Conservation (phyloP, 2,329 filamentous ascomycete species). For the Thelonectria olida region DNA sequence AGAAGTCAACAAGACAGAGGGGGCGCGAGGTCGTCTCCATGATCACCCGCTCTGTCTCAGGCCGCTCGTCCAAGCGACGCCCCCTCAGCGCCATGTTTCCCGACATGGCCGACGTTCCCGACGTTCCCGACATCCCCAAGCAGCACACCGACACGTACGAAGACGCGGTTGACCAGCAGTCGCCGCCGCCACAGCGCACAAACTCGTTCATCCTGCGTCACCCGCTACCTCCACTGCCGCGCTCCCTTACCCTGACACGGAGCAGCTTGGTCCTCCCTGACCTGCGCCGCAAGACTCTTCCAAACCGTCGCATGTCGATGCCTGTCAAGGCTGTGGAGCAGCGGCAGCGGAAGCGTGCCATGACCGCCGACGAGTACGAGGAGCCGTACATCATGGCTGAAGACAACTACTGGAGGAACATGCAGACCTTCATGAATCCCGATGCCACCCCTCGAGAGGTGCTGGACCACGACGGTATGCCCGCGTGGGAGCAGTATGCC, state of each 20-base stretch:
- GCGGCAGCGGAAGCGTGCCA: not conserved
- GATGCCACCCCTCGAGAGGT: conserved; percentile 18
- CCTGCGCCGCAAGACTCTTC: conserved; percentile 21
- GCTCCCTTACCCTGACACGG: conserved; percentile 29
- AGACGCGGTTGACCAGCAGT: conserved; percentile 25
- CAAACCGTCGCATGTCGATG: not conserved
- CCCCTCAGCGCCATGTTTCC: conserved; percentile 42
- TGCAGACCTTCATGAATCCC: conserved; percentile 48
- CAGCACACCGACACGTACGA: conserved; percentile 39
- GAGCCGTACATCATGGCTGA: conserved; percentile 42
- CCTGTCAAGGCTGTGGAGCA: not conserved
- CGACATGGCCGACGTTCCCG: conserved; percentile 31
- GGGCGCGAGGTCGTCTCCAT: conserved; percentile 41
- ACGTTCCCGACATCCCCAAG: no score
- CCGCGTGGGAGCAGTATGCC: conserved; percentile 58
- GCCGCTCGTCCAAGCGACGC: conserved; percentile 36
- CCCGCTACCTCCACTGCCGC: conserved; percentile 3
- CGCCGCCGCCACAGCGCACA: conserved; percentile 26
- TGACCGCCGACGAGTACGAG: conserved; percentile 35
- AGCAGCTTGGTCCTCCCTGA: conserved; percentile 38
- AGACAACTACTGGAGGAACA: conserved; percentile 48
- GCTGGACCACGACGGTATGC: conserved; percentile 38
- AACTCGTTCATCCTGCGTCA: conserved; percentile 10
- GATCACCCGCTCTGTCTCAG: conserved; percentile 38
- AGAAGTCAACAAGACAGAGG: conserved; percentile 40